Evolutionary conservation across 2,329 filamentous ascomycete genomes (phyloP).

Genomic region (Mollisiaceae sp.): DNA sequence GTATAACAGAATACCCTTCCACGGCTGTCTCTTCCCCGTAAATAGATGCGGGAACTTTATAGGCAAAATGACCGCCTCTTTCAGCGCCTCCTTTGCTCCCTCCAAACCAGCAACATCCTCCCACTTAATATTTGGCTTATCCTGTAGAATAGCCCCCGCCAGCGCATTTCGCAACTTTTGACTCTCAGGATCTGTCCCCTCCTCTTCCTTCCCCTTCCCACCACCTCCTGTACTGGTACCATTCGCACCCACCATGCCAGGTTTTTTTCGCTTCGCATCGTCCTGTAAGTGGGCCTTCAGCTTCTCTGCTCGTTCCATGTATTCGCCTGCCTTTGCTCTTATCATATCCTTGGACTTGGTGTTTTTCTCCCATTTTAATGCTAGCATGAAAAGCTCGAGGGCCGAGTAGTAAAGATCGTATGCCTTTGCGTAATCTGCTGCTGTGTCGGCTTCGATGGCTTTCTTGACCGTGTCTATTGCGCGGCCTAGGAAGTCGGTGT

Average conservation of each 20-base stretch:
- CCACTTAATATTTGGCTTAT: conserved; percentile 96
- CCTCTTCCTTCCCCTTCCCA: conserved; percentile 64
- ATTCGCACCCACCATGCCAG: conserved; percentile 74
- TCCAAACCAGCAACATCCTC: conserved; percentile 97
- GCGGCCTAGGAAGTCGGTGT: conserved; percentile 94
- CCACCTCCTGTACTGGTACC: conserved; percentile 67
- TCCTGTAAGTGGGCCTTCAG: conserved; percentile 88
- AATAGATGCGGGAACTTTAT: conserved; percentile 99
- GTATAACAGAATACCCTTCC: conserved; percentile 97
- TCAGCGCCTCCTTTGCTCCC: conserved; percentile 91
- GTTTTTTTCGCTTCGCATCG: conserved; percentile 73
- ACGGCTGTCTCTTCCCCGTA: conserved; percentile 93
- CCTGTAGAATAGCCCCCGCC: conserved; percentile 88
- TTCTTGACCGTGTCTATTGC: conserved; percentile 97
- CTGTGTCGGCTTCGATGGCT: conserved; percentile 94
- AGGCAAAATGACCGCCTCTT: conserved; percentile 95
- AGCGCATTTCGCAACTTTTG: conserved; percentile 95
- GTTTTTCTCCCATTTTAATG: conserved; percentile 99
- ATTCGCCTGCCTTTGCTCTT: conserved; percentile 90
- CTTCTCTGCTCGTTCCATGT: conserved; percentile 99
- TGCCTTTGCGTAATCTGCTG: conserved; percentile 94
- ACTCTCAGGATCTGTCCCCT: conserved; percentile 81
- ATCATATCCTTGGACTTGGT: conserved; percentile 97
- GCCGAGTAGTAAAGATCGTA: conserved; percentile 96
- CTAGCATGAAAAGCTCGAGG: conserved; percentile 97